These are phyloP conservation scores for carrot (Daucus carota) DNA, from an alignment of 129 eudicot species.

Conservation along the genomic window DNA sequence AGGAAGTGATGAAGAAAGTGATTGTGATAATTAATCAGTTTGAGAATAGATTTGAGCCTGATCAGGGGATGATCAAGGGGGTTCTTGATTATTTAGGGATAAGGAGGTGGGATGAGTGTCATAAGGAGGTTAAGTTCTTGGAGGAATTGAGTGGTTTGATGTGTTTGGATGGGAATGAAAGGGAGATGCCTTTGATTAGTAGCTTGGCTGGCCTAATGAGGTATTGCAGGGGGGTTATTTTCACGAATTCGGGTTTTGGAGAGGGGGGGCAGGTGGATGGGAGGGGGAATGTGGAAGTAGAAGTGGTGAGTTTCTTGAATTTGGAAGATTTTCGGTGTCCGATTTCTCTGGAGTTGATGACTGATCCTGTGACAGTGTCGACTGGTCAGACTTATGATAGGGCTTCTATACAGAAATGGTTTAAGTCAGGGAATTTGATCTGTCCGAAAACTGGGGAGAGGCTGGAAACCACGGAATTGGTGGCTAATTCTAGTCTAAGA, in stretches of 20 bases:
- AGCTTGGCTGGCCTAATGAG: conserved; percentile 62
- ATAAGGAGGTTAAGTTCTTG: conserved; percentile 52
- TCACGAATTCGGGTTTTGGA: conserved; percentile 26
- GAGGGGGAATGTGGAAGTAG: conserved; percentile 31
- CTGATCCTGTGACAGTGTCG: conserved; percentile 77
- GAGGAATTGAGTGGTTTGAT: conserved; percentile 44
- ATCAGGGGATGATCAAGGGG: conserved; percentile 33
- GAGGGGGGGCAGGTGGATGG: conserved; percentile 20
- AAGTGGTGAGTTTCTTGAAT: conserved; percentile 41
- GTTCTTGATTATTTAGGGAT: conserved; percentile 45
- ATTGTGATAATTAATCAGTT: conserved; percentile 54
- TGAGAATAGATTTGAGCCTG: conserved; percentile 66
- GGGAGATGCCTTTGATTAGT: conserved; percentile 46
- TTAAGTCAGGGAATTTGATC: conserved; percentile 54
- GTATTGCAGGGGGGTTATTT: conserved; percentile 69
- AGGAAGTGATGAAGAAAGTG: conserved; percentile 40
- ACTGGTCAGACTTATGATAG: conserved; percentile 90
- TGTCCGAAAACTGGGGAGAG: conserved; percentile 87
- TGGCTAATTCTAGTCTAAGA: conserved; percentile 56
- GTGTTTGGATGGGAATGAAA: conserved; percentile 24
- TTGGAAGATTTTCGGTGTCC: conserved; percentile 83
- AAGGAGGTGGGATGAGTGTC: conserved; percentile 55
- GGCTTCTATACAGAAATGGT: conserved; percentile 67
- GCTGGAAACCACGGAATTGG: conserved; percentile 42
- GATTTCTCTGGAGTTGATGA: conserved; percentile 78